These are phyloP conservation scores for Actinomucor elegans DNA, from an alignment of 371 early-diverging fungal species.

Conservation along the genomic window DNA sequence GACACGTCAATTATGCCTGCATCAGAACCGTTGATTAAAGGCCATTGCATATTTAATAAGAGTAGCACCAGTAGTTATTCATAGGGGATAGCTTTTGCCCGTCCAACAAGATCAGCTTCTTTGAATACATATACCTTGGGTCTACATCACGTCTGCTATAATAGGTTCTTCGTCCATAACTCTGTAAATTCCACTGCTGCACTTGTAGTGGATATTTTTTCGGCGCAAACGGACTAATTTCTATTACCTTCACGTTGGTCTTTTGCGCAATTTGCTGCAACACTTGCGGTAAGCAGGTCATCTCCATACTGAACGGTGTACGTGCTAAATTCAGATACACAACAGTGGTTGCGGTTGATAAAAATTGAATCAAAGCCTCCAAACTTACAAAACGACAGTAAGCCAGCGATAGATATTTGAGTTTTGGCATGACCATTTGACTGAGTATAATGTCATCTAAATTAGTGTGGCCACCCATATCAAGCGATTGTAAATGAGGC, in stretches of 20 bases:
- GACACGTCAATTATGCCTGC: no score
- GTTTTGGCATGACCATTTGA: not conserved
- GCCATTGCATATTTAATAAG: no score
- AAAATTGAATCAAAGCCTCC: not conserved
- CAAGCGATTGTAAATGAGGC: conserved; percentile 13
- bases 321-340: conserved; percentile 15
- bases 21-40: no score
- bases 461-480: conserved; percentile 33
- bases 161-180: conserved; percentile 17
- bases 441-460: conserved; percentile 19
- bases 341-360: not conserved
- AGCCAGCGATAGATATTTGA: conserved; percentile 7
- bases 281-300: conserved; percentile 2
- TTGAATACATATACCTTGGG: conserved; percentile 29
- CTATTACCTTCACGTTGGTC: conserved; percentile 20
- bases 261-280: not conserved
- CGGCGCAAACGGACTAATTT: conserved; percentile 15
- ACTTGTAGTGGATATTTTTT: conserved; percentile 2
- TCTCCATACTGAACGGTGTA: conserved; percentile 4
- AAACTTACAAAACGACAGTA: conserved; percentile 8
- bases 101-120: conserved; percentile 25
- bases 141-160: conserved; percentile 23
- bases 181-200: conserved; percentile 5
- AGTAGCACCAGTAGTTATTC: conserved; percentile 36
- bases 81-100: conserved; percentile 25